Evolutionary conservation across 2,329 filamentous ascomycete species (phyloP).

Genomic region (Mycosphaerella sp.): DNA sequence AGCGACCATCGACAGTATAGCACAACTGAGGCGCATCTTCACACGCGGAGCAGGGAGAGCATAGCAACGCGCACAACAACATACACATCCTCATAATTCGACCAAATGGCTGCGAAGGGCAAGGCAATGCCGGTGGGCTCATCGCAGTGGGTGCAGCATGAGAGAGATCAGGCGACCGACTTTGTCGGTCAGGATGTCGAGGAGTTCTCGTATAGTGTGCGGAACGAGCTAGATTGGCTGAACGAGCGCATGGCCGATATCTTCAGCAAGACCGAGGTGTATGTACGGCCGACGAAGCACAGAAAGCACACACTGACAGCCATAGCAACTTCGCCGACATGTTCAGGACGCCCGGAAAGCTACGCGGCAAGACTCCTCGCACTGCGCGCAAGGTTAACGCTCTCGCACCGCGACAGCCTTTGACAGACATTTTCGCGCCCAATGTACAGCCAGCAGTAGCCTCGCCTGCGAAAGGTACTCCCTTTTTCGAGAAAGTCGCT

Average conservation of each 20-base stretch:
- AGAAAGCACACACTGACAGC: constrained; percentile 26
- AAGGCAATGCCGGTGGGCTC: constrained; percentile 31
- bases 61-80: constrained; percentile 17
- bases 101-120: constrained; percentile 25
- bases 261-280: constrained; percentile 82
- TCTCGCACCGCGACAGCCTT: constrained; percentile 51
- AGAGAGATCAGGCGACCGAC: constrained; percentile 70
- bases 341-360: constrained; percentile 88
- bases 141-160: constrained; percentile 70
- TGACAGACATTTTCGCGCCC: constrained; percentile 45
- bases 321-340: constrained; percentile 80
- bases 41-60: constrained; percentile 11
- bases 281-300: constrained; percentile 35
- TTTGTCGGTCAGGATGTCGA: constrained; percentile 78
- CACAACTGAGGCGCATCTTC: constrained; percentile 11
- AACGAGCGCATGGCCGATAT: constrained; percentile 98
- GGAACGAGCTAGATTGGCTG: constrained; percentile 94
- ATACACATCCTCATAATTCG: constrained; percentile 3
- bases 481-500: constrained; percentile 49
- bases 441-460: constrained; percentile 42
- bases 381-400: constrained; percentile 58
- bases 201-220: constrained; percentile 85
- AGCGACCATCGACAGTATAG: constrained; percentile 11
- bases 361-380: constrained; percentile 74
- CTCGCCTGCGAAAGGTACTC: constrained; percentile 50